Evolutionary conservation across 2,329 filamentous ascomycete species (phyloP).

Genomic region (Xylariaceae sp.): DNA sequence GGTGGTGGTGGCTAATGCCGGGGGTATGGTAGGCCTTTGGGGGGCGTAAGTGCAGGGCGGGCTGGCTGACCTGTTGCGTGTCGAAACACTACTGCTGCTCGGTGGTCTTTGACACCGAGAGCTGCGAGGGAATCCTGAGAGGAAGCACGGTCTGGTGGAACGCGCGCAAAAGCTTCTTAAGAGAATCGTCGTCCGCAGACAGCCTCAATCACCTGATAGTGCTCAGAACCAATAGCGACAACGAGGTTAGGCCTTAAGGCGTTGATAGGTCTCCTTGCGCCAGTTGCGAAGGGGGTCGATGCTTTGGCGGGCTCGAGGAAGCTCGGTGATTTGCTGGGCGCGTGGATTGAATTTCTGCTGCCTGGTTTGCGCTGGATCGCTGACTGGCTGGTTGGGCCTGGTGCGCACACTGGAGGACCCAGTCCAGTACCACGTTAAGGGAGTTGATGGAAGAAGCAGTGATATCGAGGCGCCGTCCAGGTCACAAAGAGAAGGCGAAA

Average conservation of each 20-base stretch:
- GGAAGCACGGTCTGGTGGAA: conserved; percentile 24
- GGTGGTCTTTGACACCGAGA: conserved; percentile 7
- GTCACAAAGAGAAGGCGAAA: conserved; percentile 5
- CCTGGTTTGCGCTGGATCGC: conserved; percentile 22
- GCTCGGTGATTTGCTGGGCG: conserved; percentile 44
- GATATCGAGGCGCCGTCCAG: conserved; percentile 2
- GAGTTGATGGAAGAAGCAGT: conserved; percentile 8
- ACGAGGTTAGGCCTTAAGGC: conserved; percentile 33
- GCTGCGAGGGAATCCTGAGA: conserved; percentile 8
- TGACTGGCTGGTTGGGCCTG: conserved; percentile 28
- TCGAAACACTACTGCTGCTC: conserved; percentile 8
- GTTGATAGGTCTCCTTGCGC: conserved; percentile 43
- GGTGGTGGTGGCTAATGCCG: conserved; percentile 16
- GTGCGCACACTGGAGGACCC: too few species aligned
- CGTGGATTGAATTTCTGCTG: conserved; percentile 17
- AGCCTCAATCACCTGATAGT: conserved; percentile 45
- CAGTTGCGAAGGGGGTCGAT: conserved; percentile 27
- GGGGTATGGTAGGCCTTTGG: conserved; percentile 18
- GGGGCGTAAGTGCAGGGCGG: conserved; percentile 1
- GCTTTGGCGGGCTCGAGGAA: conserved; percentile 32
- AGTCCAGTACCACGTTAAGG: conserved; percentile 15
- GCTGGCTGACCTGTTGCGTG: conserved; percentile 13
- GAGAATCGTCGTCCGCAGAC: conserved; percentile 35
- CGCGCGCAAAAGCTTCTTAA: conserved; percentile 16
- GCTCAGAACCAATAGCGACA: conserved; percentile 38